phyloP scores from a whole-genome alignment of 2,329 filamentous ascomycete genomes.

The Colletotrichum spaethianum region DNA sequence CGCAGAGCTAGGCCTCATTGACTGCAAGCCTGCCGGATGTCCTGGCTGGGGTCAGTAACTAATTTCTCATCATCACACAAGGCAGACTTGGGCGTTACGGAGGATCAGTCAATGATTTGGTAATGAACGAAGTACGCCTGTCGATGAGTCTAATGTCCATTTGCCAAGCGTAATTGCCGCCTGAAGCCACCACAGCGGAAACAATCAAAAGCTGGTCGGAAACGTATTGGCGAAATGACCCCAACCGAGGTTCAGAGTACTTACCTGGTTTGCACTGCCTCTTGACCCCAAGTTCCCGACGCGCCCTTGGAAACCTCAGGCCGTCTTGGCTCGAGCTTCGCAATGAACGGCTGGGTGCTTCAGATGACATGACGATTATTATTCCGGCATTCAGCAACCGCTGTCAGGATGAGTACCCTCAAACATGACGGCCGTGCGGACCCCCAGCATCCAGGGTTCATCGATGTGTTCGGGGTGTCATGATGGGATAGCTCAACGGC shows the following conservation, averaged over 20 bases:
- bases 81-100: not conserved
- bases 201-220: not conserved
- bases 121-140: not conserved
- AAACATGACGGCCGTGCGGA: not conserved
- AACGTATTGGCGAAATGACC: constrained; percentile 17
- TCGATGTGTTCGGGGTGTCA: not conserved
- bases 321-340: constrained; percentile 25
- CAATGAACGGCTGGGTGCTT: not conserved
- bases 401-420: not conserved
- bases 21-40: not conserved
- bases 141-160: not conserved
- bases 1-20: not conserved
- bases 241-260: not conserved
- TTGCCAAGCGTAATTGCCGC: not conserved
- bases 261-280: constrained; percentile 6
- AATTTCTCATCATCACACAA: not conserved
- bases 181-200: not conserved
- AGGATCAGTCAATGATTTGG: not conserved
- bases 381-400: not conserved
- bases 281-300: not conserved
- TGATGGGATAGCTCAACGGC: not conserved
- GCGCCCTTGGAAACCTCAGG: not conserved
- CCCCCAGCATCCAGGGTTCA: not conserved
- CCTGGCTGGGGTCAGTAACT: not conserved
- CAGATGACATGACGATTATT: constrained; percentile 6